Conservation (phyloP, 1,284 basidiomycete genomes). For the Microbotryum scabiosae region DNA sequence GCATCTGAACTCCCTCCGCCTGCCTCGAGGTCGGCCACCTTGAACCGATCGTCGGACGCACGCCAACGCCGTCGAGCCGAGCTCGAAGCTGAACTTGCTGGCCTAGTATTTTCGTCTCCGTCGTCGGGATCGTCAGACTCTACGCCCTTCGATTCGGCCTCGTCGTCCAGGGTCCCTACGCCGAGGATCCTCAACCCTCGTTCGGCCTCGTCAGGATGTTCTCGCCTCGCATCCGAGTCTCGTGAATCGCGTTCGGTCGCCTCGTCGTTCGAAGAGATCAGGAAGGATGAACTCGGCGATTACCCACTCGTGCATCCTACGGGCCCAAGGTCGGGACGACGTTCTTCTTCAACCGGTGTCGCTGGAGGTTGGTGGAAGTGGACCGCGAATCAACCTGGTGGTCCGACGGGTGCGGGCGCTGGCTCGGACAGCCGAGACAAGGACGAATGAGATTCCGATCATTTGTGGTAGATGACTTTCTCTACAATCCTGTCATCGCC, state of each 20-base stretch:
- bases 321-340: no score
- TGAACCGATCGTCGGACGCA: slow-evolving; percentile 10
- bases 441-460: no score
- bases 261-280: slow-evolving; percentile 14
- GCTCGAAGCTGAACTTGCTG: slow-evolving; percentile 53
- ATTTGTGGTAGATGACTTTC: no score
- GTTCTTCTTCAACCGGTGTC: no score
- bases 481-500: no score
- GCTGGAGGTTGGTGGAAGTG: no score
- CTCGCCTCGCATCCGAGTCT: not conserved
- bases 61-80: slow-evolving; percentile 43
- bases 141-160: not conserved
- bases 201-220: slow-evolving; percentile 1
- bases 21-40: not conserved
- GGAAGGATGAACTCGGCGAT: not conserved
- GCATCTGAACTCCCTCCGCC: not conserved
- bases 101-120: slow-evolving; percentile 36
- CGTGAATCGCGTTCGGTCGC: not conserved
- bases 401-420: no score
- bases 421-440: no score
- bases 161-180: not conserved
- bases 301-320: no score
- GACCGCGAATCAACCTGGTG: no score
- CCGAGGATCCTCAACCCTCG: not conserved
- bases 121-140: slow-evolving; percentile 2